Percentiles rank a stretch among this genome's conserved stretches.
These are phyloP conservation scores for Penicillium pulvis DNA, from an alignment of 495 filamentous ascomycete species.

Conservation along the genomic window DNA sequence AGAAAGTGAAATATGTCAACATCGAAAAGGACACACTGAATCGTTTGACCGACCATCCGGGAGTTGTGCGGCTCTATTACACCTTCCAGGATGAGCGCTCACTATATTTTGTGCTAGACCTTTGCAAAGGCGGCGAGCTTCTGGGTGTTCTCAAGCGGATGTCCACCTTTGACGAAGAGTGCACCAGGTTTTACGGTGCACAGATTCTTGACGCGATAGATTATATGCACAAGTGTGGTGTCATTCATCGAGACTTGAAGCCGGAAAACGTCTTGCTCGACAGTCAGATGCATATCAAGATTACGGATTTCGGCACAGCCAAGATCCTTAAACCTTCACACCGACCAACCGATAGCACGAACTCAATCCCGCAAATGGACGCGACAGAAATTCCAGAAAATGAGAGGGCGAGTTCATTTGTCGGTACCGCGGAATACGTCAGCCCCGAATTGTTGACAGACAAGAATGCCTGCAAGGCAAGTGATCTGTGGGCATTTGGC, in stretches of 20 bases:
- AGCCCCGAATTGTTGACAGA: constrained; percentile 93
- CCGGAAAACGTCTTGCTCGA: constrained; percentile 97
- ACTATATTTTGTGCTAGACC: constrained; percentile 94
- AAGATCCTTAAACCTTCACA: constrained; percentile 79
- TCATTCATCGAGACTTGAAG: constrained; percentile 97
- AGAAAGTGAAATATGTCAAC: constrained; percentile 99
- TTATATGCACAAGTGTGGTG: constrained; percentile 95
- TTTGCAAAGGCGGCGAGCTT: constrained; percentile 90
- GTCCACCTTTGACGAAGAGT: constrained; percentile 93
- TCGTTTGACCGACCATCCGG: constrained; percentile 92
- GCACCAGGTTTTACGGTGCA: constrained; percentile 90
- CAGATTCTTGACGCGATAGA: constrained; percentile 96
- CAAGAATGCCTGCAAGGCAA: constrained; percentile 96
- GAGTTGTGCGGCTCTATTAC: constrained; percentile 96
- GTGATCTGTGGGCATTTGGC: constrained; percentile 99
- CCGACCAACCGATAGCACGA: constrained; percentile 47
- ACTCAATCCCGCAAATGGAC: constrained; percentile 50
- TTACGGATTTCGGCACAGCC: constrained; percentile 98
- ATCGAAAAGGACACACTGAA: constrained; percentile 99
- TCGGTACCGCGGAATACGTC: constrained; percentile 98
- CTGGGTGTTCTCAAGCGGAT: constrained; percentile 92
- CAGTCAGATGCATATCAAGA: constrained; percentile 95
- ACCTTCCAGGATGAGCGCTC: constrained; percentile 98
- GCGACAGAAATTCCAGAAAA: constrained; percentile 61
- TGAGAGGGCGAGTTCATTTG: constrained; percentile 87